These are phyloP conservation scores for Hemerocallis citrina DNA, from an alignment of 106 monocot genomes.

Conservation along the genomic window DNA sequence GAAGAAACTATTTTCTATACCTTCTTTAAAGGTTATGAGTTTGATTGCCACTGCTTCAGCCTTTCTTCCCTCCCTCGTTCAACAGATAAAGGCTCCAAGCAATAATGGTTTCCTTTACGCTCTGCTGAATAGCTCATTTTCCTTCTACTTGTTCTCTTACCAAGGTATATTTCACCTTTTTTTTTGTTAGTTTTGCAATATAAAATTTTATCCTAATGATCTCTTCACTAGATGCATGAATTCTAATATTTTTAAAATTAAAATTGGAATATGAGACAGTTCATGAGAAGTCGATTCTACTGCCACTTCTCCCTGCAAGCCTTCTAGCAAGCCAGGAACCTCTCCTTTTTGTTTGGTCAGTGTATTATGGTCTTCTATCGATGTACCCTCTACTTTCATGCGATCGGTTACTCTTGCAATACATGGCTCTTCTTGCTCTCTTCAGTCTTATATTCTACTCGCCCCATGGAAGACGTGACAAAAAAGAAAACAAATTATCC, in stretches of 20 bases:
- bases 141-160: conserved; percentile 89
- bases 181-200: too few species aligned
- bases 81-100: conserved; percentile 80
- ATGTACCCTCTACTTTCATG: conserved; percentile 86
- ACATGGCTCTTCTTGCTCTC: conserved; percentile 55
- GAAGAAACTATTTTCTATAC: conserved; percentile 62
- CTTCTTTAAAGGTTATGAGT: conserved; percentile 56
- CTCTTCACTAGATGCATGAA: background rate
- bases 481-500: conserved; percentile 7
- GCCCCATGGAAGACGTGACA: conserved; percentile 8
- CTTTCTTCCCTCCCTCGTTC: conserved; percentile 75
- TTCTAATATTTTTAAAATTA: background rate
- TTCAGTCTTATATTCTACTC: conserved; percentile 52
- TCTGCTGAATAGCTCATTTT: conserved; percentile 82
- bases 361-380: conserved; percentile 58
- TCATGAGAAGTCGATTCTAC: conserved; percentile 91
- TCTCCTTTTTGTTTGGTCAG: conserved; percentile 53
- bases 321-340: conserved; percentile 80
- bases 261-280: conserved; percentile 36
- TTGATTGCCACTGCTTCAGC: conserved; percentile 35
- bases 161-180: conserved; percentile 53
- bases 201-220: conserved; percentile 7
- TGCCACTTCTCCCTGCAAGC: conserved; percentile 91
- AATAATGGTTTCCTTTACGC: conserved; percentile 64
- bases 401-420: conserved; percentile 69